Base-by-base conservation (phyloP, 225 moss, liverwort and hornwort genomes). In the Physcomitrellopsis africana region DNA sequence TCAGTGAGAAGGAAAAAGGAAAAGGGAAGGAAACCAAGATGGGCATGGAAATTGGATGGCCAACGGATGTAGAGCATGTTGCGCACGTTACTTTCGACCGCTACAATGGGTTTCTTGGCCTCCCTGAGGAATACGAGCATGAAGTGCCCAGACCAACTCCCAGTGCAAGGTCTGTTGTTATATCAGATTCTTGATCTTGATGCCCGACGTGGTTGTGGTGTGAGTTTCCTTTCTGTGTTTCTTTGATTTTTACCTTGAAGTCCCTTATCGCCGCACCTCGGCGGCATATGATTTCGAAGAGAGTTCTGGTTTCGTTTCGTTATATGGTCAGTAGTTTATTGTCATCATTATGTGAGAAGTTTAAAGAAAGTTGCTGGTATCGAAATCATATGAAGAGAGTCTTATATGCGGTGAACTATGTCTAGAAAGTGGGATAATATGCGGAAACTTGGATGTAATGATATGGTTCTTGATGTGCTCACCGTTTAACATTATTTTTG, bases 51-150 rank as follows among this genome's bases (percentile, higher is more conserved):
- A 96, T 96, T 15, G 94, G 96, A 22, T 96, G 96, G 96, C 96
- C 96, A 18, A 96, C 94, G 16, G 94, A 94, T 76, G 96, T 96
- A 59, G 94, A 94, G 82, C 96, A 96, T 73, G 91, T 96, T 22
- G 96, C 96, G 16, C 96, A 96, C 72, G 96, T 96, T 53, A 96
- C 96, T 0, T 96, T 96, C 57, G 96, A 96, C 70, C 96, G 96
- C 59, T 96, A 91, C 76, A 94, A 94, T 63, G 96, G 96, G 54
- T 96, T 96, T 68, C 92, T 96, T 65, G 96, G 96, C 49, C 70
- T 96, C 66, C 96, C 96, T 19, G 91, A 91, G 51, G 96, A 96
- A 79, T 96, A 94, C 53, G 96, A 94, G 79, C 84, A 89, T 48
- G 96, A 94, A 74, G 94, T 96, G n/a, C 96, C 96, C 0, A 82